Percentiles rank a stretch among this genome's conserved stretches.
phyloP scores from a whole-genome alignment of 2,329 filamentous ascomycete genomes.

The Sporothrix pseudoabietina region DNA sequence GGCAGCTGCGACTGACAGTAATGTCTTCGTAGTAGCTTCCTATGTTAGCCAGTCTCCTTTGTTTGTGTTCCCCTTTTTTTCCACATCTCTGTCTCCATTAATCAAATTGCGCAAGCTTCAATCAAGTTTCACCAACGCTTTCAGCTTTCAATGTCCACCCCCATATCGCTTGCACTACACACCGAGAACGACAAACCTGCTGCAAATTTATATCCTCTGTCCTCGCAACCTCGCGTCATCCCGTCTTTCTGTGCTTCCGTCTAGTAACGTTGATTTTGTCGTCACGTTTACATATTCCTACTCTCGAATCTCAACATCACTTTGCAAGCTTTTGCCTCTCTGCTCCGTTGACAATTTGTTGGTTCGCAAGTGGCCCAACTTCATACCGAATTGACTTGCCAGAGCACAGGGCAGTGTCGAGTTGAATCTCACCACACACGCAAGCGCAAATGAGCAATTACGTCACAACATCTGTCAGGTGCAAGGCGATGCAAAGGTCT shows the following conservation, averaged over 20 bases:
- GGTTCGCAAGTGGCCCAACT: not conserved
- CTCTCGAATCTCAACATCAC: not conserved
- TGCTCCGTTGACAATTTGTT: not conserved
- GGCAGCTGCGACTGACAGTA: not conserved
- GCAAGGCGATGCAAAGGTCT: slow-evolving; percentile 2
- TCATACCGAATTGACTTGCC: not conserved
- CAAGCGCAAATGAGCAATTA: not conserved
- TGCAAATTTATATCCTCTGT: not conserved
- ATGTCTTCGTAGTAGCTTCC: not conserved
- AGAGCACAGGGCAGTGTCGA: slow-evolving; percentile 17
- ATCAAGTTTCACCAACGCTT: not conserved
- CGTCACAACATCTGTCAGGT: not conserved
- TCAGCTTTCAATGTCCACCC: not conserved
- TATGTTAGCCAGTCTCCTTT: not conserved
- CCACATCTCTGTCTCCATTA: not conserved
- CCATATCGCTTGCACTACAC: slow-evolving; percentile 2
- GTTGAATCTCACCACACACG: not conserved
- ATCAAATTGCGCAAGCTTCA: not conserved
- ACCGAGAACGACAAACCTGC: not conserved
- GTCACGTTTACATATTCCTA: not conserved
- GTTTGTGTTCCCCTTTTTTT: not conserved
- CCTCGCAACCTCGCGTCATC: not conserved
- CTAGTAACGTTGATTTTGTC: not conserved
- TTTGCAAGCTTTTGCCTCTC: not conserved
- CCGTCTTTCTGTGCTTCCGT: not conserved